Conservation (phyloP, 176 grass and related monocot species). For the Carex myosuroides region DNA sequence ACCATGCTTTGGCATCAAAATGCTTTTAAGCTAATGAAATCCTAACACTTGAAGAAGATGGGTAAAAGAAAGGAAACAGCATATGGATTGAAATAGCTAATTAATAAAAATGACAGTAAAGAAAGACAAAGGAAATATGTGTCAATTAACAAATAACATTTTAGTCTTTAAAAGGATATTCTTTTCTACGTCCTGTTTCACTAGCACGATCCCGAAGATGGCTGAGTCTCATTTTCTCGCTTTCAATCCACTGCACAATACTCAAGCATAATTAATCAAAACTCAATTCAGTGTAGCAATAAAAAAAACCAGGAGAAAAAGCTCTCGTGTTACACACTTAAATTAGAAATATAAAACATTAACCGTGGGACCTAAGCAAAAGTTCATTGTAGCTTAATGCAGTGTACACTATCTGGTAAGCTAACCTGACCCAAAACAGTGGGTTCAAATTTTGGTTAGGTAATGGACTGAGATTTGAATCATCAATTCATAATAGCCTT, state of each 20-base stretch:
- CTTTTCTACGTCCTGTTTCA: slow-evolving; percentile 94
- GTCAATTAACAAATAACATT: background rate
- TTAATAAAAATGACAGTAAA: background rate
- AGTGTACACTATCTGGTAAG: background rate
- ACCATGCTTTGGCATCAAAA: background rate
- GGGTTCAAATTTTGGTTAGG: background rate
- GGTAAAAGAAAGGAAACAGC: background rate
- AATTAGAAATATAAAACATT: background rate
- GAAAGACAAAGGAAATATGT: background rate
- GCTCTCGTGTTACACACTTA: background rate
- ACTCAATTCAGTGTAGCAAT: background rate
- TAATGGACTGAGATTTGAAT: background rate
- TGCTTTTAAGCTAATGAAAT: background rate
- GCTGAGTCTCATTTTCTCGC: slow-evolving; percentile 76
- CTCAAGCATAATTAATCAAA: slow-evolving; percentile 14
- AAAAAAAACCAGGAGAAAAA: background rate
- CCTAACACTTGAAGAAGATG: background rate
- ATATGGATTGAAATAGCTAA: background rate
- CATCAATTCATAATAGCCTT: background rate
- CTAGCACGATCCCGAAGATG: slow-evolving; percentile 99
- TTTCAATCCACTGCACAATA: slow-evolving; percentile 85
- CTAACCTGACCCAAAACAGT: background rate
- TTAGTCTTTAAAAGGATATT: slow-evolving; percentile 71
- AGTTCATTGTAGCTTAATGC: background rate
- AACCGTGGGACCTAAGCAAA: background rate